These are phyloP conservation scores for Lepidopterella palustris DNA, from an alignment of 495 filamentous ascomycete genomes.

Conservation along the genomic window DNA sequence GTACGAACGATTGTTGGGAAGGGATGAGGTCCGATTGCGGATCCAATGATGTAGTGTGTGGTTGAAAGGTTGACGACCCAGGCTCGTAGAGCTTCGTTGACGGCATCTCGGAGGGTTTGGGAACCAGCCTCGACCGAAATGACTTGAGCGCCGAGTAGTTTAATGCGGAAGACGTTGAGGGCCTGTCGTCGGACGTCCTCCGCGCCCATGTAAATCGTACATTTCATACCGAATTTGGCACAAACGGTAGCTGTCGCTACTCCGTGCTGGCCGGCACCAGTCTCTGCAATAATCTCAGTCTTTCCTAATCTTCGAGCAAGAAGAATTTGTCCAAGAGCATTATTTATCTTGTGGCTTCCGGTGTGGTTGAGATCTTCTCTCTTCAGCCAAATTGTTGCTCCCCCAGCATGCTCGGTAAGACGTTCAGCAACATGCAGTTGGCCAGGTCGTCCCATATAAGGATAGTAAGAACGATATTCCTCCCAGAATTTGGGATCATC, in stretches of 20 bases:
- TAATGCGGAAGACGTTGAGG: slow-evolving; percentile 93
- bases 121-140: slow-evolving; percentile 81
- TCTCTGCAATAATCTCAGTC: slow-evolving; percentile 91
- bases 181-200: slow-evolving; percentile 91
- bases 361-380: slow-evolving; percentile 82
- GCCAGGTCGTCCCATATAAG: slow-evolving; percentile 93
- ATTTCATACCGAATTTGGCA: slow-evolving; percentile 93
- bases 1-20: slow-evolving; percentile 95
- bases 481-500: slow-evolving; percentile 93
- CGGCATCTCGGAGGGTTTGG: slow-evolving; percentile 82
- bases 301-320: slow-evolving; percentile 78
- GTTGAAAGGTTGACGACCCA: slow-evolving; percentile 82
- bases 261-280: slow-evolving; percentile 93
- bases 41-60: slow-evolving; percentile 96
- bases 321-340: slow-evolving; percentile 83
- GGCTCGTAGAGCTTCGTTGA: slow-evolving; percentile 85
- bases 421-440: slow-evolving; percentile 83
- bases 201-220: slow-evolving; percentile 92
- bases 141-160: slow-evolving; percentile 84
- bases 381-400: slow-evolving; percentile 93
- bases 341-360: slow-evolving; percentile 94
- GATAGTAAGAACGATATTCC: slow-evolving; percentile 93
- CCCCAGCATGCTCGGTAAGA: slow-evolving; percentile 79
- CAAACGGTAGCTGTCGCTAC: slow-evolving; percentile 95
- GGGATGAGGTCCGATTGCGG: slow-evolving; percentile 88